A percentile compares a stretch with the other conserved stretches of the same genome.
phyloP scores from a whole-genome alignment of 2,329 filamentous ascomycete genomes.

The Endocalyx cinctus region DNA sequence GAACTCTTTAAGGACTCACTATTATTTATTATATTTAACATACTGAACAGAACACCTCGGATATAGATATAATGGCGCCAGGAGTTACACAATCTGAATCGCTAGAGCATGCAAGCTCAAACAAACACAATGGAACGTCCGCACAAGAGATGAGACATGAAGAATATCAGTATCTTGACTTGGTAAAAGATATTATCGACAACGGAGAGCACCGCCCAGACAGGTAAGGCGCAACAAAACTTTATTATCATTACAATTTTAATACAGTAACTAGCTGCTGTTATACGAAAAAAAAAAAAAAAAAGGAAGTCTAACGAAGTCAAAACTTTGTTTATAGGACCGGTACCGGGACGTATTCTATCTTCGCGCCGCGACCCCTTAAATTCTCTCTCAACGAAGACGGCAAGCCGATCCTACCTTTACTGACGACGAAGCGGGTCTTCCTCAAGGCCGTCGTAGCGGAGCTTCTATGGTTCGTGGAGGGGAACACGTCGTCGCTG shows the following conservation, averaged over 20 bases:
- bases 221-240: conserved; percentile 50
- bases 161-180: conserved; percentile 88
- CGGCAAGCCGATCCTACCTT: conserved; percentile 67
- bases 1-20: no score
- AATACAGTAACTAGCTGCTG: no score
- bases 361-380: conserved; percentile 82
- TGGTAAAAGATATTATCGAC: conserved; percentile 79
- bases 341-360: conserved; percentile 84
- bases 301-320: no score
- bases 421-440: conserved; percentile 96
- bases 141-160: conserved; percentile 52
- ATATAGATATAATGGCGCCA: conserved; percentile 6
- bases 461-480: conserved; percentile 94
- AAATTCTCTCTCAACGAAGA: conserved; percentile 75
- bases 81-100: no score
- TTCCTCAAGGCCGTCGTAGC: conserved; percentile 85
- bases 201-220: conserved; percentile 86
- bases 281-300: no score
- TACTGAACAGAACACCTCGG: no score
- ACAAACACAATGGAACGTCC: conserved; percentile 7
- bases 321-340: conserved; percentile 58
- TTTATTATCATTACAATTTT: no score
- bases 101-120: no score
- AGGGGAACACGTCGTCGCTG: conserved; percentile 74
- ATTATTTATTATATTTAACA: no score